phyloP scores from a whole-genome alignment of 139 green algal species.

The Asterochloris sp. region DNA sequence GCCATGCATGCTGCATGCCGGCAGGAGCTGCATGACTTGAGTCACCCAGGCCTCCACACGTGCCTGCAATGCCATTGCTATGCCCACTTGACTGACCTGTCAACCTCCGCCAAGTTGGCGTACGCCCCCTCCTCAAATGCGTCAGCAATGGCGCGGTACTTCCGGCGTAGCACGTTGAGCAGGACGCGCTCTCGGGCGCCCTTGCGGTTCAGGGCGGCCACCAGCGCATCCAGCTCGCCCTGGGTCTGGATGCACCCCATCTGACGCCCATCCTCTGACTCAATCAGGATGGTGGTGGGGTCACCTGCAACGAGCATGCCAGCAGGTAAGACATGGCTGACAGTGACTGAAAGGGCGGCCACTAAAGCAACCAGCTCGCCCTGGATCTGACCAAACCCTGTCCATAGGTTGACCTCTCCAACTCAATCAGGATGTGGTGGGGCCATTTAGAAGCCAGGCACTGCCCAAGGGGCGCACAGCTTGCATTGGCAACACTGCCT shows the following conservation, averaged over 20 bases:
- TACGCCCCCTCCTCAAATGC: not conserved
- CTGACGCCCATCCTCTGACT: conserved; percentile 24
- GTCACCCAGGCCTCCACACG: too few species aligned
- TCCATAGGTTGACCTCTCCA: not conserved
- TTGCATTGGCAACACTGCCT: not conserved
- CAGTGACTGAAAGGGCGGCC: not conserved
- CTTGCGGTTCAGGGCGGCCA: conserved; percentile 36
- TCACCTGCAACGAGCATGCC: conserved; percentile 16
- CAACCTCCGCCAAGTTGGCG: too few species aligned
- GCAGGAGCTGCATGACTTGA: too few species aligned
- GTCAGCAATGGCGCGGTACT: not conserved
- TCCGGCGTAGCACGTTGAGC: conserved; percentile 23
- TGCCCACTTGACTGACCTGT: too few species aligned
- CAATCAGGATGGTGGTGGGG: conserved; percentile 30
- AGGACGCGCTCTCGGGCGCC: conserved; percentile 53
- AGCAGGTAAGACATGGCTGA: not conserved
- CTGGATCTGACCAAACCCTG: not conserved
- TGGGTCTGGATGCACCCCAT: conserved; percentile 26
- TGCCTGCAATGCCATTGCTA: too few species aligned
- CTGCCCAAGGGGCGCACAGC: not conserved
- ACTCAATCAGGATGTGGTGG: too few species aligned
- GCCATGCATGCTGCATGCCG: too few species aligned
- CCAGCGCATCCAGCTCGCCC: conserved; percentile 43
- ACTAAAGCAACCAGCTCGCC: not conserved
- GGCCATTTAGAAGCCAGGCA: not conserved